Percentiles rank a stretch among this genome's conserved stretches.
Conservation (phyloP, 2,329 filamentous ascomycete species). For the Tolypocladium sp. region DNA sequence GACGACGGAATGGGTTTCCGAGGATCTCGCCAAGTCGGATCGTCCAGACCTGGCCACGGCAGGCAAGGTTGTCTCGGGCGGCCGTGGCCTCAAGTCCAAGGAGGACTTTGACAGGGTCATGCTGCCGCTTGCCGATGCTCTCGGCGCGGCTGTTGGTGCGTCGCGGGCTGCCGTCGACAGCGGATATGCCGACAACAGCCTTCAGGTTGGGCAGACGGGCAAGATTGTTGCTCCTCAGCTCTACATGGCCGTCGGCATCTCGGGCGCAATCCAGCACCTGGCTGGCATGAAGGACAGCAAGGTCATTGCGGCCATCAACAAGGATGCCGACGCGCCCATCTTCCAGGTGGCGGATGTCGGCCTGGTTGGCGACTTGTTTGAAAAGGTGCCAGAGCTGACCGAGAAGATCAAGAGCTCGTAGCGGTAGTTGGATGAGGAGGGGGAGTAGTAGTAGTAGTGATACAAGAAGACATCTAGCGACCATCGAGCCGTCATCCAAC, state of each 20-base stretch:
- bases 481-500: constrained; percentile 22
- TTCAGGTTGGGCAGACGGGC: constrained; percentile 96
- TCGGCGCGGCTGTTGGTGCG: constrained; percentile 93
- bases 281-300: constrained; percentile 99
- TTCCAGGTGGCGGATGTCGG: constrained; percentile 98
- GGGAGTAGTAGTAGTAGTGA: background rate
- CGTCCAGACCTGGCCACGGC: constrained; percentile 91
- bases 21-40: constrained; percentile 87
- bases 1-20: constrained; percentile 81
- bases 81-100: constrained; percentile 92
- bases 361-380: constrained; percentile 89
- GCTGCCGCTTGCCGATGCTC: constrained; percentile 79
- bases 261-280: constrained; percentile 93
- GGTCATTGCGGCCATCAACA: constrained; percentile 98
- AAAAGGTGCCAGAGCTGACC: constrained; percentile 90
- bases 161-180: constrained; percentile 93
- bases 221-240: constrained; percentile 97
- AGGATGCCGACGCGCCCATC: constrained; percentile 92
- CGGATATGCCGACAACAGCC: constrained; percentile 94
- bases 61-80: constrained; percentile 81
- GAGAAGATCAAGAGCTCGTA: constrained; percentile 72
- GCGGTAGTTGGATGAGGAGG: constrained; percentile 6
- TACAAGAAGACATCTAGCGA: background rate
- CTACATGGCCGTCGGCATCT: constrained; percentile 93
- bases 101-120: constrained; percentile 94